Conservation (phyloP, 1,139 yeast genomes). For the Candida gigantensis region DNA sequence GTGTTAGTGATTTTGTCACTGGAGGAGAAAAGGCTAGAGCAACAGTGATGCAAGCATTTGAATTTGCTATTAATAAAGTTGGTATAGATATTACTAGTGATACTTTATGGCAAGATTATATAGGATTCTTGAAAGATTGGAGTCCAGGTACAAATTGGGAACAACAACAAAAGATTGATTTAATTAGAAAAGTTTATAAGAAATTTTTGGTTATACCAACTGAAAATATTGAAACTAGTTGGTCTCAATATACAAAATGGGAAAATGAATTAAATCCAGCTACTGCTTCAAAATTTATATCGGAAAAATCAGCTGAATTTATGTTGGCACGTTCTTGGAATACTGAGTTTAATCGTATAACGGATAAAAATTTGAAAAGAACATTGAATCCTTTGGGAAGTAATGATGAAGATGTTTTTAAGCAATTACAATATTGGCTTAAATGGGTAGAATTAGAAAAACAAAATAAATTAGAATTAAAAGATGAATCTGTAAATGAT, state of each 20-base stretch:
- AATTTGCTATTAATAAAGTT: conserved; percentile 75
- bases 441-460: conserved; percentile 82
- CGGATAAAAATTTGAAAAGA: conserved; percentile 43
- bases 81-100: conserved; percentile 78
- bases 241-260: conserved; percentile 83
- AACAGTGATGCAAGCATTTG: conserved; percentile 78
- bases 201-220: conserved; percentile 72
- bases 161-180: conserved; percentile 77
- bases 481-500: conserved; percentile 47
- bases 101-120: conserved; percentile 77
- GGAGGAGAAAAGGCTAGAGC: conserved; percentile 86
- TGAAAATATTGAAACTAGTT: conserved; percentile 69
- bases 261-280: conserved; percentile 74
- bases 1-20: conserved; percentile 75
- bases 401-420: conserved; percentile 19
- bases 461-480: conserved; percentile 63
- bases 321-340: conserved; percentile 85
- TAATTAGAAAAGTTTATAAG: conserved; percentile 73
- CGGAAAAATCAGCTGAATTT: conserved; percentile 82
- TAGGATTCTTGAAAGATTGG: conserved; percentile 78
- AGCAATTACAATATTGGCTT: conserved; percentile 61
- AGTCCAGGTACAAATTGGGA: conserved; percentile 84
- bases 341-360: conserved; percentile 62
- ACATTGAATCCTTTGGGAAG: conserved; percentile 34
- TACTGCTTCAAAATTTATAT: conserved; percentile 83